These are phyloP conservation scores for Xerocomus amazonicus DNA, from an alignment of 1,284 basidiomycete species.

Conservation along the genomic window DNA sequence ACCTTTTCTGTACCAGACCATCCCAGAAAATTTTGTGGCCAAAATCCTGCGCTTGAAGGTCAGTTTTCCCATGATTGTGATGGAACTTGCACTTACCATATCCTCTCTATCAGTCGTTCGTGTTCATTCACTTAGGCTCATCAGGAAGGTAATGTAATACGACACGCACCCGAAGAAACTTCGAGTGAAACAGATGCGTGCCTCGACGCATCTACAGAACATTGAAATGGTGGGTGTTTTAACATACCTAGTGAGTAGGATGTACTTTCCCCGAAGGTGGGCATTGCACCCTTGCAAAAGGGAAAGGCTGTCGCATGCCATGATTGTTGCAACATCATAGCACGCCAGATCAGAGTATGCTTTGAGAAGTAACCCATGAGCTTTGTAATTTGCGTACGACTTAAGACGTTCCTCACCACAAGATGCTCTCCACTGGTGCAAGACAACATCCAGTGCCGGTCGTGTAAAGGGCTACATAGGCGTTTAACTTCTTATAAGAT, in stretches of 20 bases:
- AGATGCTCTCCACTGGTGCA: slow-evolving; percentile 11
- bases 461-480: slow-evolving; percentile 19
- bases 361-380: slow-evolving; percentile 28
- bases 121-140: background rate
- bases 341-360: slow-evolving; percentile 27
- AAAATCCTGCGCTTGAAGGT: slow-evolving; percentile 29
- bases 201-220: slow-evolving; percentile 33
- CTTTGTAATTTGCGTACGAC: slow-evolving; percentile 35
- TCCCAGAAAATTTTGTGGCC: slow-evolving; percentile 36
- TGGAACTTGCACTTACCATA: slow-evolving; percentile 13
- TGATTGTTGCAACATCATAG: slow-evolving; percentile 20
- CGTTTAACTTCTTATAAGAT: slow-evolving; percentile 8
- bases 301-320: slow-evolving; percentile 27
- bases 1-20: slow-evolving; percentile 28
- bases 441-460: slow-evolving; percentile 18
- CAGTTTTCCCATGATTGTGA: background rate
- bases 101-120: slow-evolving; percentile 16
- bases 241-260: slow-evolving; percentile 30
- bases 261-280: slow-evolving; percentile 30
- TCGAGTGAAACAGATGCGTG: slow-evolving; percentile 35
- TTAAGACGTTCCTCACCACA: slow-evolving; percentile 37
- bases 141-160: background rate
- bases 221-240: background rate
- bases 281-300: slow-evolving; percentile 30
- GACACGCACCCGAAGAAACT: slow-evolving; percentile 36